Base-by-base conservation (phyloP, 2,329 filamentous ascomycete species). In the Epichloe aotearoae region DNA sequence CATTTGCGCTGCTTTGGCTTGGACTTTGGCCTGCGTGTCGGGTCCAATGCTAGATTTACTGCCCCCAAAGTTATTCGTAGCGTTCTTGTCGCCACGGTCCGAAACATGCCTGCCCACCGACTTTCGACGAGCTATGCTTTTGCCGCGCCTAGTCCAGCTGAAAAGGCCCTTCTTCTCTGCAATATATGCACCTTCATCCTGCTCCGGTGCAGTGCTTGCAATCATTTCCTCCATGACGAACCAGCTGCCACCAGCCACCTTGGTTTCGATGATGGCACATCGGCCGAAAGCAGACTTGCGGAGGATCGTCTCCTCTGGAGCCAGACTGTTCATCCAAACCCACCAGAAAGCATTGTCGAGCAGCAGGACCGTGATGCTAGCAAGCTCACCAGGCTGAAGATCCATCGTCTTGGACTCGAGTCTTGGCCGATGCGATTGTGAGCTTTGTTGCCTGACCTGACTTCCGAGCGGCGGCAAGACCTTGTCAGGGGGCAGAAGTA, bases 311-410 rank as follows among this genome's bases (percentile, higher is more conserved):
- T 98, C 93, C 61, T 98, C 93, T 1, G 83, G 86, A 1, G 91
- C 89, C 61, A 98, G 72, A 73, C 91, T 97, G 59, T 82, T 94
- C 76, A 98, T 97, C 93, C 93, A 98, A 4, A 97, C 93, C 91
- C 93, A 97, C 93, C 93, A 98, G 66, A 98, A 98, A 1, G 89
- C 85, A 64, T 97, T 91, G 59, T 98, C 93, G 5, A 98, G 74
- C 55, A 93, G 84, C 52, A 97, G 79, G 38, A 78, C 78, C 23
- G 80, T 86, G 62, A 98, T 95, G 63, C 89, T 97, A 33, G 93
- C 93, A 52, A 98, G 76, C 73, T 98, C 93, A 48, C 89, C 93
- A 0, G 91, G 93, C 56, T 96, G 89, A 0, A 96, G 73, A 40
- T 80, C 73, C 23, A 69, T 69, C 4, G 52, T n/a, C 50, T 86